Percentiles rank a stretch among this genome's conserved stretches.
These are phyloP conservation scores for Xylaria sp. DNA, from an alignment of 2,329 filamentous ascomycete species.

Conservation along the genomic window DNA sequence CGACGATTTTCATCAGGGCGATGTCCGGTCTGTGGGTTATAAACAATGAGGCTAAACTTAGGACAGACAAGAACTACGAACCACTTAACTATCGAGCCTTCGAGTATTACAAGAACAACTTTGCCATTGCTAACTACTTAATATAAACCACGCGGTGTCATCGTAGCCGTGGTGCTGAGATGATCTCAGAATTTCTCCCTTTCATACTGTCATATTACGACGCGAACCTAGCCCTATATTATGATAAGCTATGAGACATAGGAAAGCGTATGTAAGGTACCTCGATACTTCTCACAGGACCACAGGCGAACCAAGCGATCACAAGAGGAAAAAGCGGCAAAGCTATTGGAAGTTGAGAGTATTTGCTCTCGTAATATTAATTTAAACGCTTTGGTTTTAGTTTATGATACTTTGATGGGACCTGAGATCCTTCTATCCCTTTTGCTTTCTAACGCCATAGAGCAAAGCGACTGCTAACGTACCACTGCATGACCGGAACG, in stretches of 20 bases:
- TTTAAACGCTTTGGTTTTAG: conserved; percentile 19
- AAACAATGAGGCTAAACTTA: background rate
- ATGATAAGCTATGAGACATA: background rate
- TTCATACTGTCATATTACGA: too few species aligned
- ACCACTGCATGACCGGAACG: background rate
- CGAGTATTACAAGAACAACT: background rate
- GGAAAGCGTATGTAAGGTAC: background rate
- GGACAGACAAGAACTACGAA: background rate
- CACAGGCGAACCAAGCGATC: background rate
- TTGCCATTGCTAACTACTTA: background rate
- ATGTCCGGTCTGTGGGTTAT: background rate
- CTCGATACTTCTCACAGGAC: background rate
- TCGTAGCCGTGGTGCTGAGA: background rate
- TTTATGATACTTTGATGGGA: conserved; percentile 17
- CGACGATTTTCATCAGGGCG: background rate
- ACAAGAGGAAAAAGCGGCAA: background rate
- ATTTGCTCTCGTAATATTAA: background rate
- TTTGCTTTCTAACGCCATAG: conserved; percentile 24
- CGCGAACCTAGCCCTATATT: background rate
- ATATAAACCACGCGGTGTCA: background rate
- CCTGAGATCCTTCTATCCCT: conserved; percentile 16
- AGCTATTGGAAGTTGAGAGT: background rate
- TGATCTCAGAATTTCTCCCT: background rate
- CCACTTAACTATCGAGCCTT: background rate
- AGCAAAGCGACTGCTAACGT: conserved; percentile 14